These are phyloP conservation scores for Paratrypanosoma confusum DNA, from an alignment of 208 protist species.

Conservation along the genomic window DNA sequence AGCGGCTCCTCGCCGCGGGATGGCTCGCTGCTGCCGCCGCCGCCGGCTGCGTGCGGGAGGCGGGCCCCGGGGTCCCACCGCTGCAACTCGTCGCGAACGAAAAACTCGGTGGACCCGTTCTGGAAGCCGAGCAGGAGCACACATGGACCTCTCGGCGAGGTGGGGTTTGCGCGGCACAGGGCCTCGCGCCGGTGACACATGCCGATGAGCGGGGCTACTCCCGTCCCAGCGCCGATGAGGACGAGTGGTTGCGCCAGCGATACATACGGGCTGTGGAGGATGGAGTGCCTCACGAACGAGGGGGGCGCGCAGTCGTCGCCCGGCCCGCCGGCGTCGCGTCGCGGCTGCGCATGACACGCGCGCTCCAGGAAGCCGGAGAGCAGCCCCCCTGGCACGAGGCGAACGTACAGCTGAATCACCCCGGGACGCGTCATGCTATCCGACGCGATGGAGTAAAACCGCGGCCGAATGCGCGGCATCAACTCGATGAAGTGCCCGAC, in stretches of 20 bases:
- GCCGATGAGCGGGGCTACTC: slow-evolving; percentile 69
- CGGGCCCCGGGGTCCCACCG: slow-evolving; percentile 29
- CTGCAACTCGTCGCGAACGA: slow-evolving; percentile 36
- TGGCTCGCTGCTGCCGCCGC: too few species aligned
- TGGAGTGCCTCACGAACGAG: slow-evolving; percentile 79
- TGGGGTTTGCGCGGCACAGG: slow-evolving; percentile 32
- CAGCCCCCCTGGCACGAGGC: slow-evolving; percentile 71
- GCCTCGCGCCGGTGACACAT: slow-evolving; percentile 64
- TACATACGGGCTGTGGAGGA: slow-evolving; percentile 71
- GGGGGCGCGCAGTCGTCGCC: slow-evolving; percentile 21
- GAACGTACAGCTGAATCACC: slow-evolving; percentile 66
- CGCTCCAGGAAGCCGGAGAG: slow-evolving; percentile 64
- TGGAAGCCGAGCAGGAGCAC: slow-evolving; percentile 66
- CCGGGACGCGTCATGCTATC: slow-evolving; percentile 58
- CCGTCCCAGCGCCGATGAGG: slow-evolving; percentile 91
- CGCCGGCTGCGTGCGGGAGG: too few species aligned
- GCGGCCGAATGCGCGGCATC: slow-evolving; percentile 84
- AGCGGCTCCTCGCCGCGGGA: slow-evolving; percentile 14
- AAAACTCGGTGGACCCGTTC: slow-evolving; percentile 36
- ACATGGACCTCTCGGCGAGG: slow-evolving; percentile 18
- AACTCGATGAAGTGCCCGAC: slow-evolving; percentile 74
- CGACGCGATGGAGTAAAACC: slow-evolving; percentile 95
- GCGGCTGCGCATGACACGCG: too few species aligned
- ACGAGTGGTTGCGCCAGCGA: slow-evolving; percentile 44
- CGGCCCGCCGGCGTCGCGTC: too few species aligned